Evolutionary conservation across 1,284 basidiomycete genomes (phyloP).

Genomic region (Cystobasidiaceae sp.): DNA sequence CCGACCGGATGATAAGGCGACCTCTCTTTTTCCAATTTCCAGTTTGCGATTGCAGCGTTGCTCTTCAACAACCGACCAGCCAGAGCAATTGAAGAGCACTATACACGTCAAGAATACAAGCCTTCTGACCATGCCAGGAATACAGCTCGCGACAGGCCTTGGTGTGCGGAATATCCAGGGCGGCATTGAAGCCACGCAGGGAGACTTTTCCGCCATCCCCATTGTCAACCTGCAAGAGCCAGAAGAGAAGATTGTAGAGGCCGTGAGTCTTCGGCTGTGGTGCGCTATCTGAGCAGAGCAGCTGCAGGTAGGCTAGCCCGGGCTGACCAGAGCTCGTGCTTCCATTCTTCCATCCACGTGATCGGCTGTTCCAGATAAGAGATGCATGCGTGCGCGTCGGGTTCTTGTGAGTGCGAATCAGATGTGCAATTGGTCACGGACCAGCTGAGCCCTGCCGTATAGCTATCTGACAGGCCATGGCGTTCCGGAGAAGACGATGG

Average conservation of each 20-base stretch:
- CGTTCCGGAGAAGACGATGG: slow-evolving; percentile 55
- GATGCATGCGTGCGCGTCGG: slow-evolving; percentile 11
- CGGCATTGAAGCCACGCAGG: slow-evolving; percentile 31
- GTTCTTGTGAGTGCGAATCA: not conserved
- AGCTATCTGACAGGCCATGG: slow-evolving; percentile 68
- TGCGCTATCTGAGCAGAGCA: too few species aligned
- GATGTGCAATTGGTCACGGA: slow-evolving; percentile 45
- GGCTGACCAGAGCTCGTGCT: not conserved
- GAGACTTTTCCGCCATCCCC: slow-evolving; percentile 17
- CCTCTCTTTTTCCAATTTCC: too few species aligned
- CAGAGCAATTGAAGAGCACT: too few species aligned
- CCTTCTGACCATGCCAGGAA: not conserved
- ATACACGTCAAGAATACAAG: too few species aligned
- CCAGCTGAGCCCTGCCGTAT: too few species aligned
- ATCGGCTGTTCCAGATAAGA: slow-evolving; percentile 8
- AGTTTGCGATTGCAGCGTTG: too few species aligned
- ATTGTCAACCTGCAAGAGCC: slow-evolving; percentile 11
- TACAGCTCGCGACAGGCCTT: slow-evolving; percentile 34
- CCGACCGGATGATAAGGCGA: too few species aligned
- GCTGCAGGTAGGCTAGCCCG: too few species aligned
- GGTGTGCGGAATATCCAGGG: slow-evolving; percentile 34
- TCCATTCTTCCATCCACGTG: not conserved
- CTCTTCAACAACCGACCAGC: too few species aligned
- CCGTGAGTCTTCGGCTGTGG: not conserved
- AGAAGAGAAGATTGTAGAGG: slow-evolving; percentile 9